Base-by-base conservation (phyloP, 2,329 filamentous ascomycete genomes). In the Thelonectria discophora region DNA sequence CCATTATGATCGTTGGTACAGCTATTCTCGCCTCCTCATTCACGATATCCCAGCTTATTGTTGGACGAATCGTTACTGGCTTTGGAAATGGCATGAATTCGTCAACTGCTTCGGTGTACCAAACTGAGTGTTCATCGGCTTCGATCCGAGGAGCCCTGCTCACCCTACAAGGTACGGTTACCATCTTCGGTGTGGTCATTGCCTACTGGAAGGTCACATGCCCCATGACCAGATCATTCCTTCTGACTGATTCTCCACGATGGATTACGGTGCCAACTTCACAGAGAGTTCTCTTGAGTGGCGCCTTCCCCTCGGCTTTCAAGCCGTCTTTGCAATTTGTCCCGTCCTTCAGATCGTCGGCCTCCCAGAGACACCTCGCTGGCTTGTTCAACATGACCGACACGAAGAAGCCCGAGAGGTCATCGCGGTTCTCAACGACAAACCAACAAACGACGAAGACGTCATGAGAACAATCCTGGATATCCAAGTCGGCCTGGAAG, bases 1-100 rank as follows among this genome's bases (percentile, higher is more conserved):
- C 68, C 6, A 68, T 80, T 30, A 76, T 79, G 42, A 71, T 72
- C 20, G 64, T 81, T 27, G 80, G 80, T 0, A 75, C 75, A 2
- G 67, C 75, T 2, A 71, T 82, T 5, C 78, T 81, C 56, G 75
- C 77, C 2, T 72, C 75, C 1, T 72, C 76, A 5, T 76, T 71
- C 43, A 63, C 63, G 3, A 66, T 80, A 17, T 67, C 74, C 12
- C 75, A 79, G 43, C 74, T 81, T 67, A 77, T 80, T 46, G 76
- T 79, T 5, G 78, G 78, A 1, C 72, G 80, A 6, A 73, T 81
- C 18, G 73, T 82, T 18, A 76, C 75, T 6, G 80, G 80, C 0
- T 54, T 81, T 3, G 80, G 80, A 0, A 80, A 75, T 53, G 78
- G 78, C 0, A 69, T 79, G 68, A 83, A 83, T 55, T 82, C 81